Base-by-base conservation (phyloP, 1,284 basidiomycete genomes). In the Cystobasidium slooffiae region DNA sequence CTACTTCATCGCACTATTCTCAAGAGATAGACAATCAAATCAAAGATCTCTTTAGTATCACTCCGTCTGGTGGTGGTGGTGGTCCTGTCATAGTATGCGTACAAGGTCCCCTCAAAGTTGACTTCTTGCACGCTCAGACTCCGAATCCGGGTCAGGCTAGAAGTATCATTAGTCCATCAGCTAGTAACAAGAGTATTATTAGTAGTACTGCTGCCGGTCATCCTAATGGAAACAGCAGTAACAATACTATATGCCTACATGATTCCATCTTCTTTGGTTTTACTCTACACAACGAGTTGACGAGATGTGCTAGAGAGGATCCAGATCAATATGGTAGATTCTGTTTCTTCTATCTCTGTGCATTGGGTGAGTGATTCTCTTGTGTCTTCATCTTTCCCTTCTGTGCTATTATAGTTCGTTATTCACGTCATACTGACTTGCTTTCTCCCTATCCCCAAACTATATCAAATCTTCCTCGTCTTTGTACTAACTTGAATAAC, bases 271-370 rank as follows among this genome's bases (percentile, higher is more conserved):
- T 65, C 53, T 52, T 61, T 58, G 70, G 70, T 7, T 73, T 43
- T 53, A 73, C 70, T 6, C 70, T 73, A 1, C 70, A 73, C 22
- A 73, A 73, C 39, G 70, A 73, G 14, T 22, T 73, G 18, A 46
- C 46, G 16, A 43, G 70, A 20, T 73, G 70, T 51, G 49, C 63
- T 44, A 49, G 55, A 20, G 70, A 73, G 41, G 70, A 73, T 31
- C 49, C n/a, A 24, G 70, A 73, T 1, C 70, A 73, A 39, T 66
- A 62, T 63, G 70, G 18, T 31, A 65, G 53, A 37, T 59, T 43
- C 37, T 16, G 31, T 63, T 58, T 56, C 41, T 73, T 73, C 63
- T 62, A 52, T 10, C 39, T 73, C 52, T 46, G 59, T 47, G 44
- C 62, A 5, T 24, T 73, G 18, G 70, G 70, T 73, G 70, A 16